phyloP scores from a whole-genome alignment of 2,329 filamentous ascomycete species.

The Fusarium vanettenii region DNA sequence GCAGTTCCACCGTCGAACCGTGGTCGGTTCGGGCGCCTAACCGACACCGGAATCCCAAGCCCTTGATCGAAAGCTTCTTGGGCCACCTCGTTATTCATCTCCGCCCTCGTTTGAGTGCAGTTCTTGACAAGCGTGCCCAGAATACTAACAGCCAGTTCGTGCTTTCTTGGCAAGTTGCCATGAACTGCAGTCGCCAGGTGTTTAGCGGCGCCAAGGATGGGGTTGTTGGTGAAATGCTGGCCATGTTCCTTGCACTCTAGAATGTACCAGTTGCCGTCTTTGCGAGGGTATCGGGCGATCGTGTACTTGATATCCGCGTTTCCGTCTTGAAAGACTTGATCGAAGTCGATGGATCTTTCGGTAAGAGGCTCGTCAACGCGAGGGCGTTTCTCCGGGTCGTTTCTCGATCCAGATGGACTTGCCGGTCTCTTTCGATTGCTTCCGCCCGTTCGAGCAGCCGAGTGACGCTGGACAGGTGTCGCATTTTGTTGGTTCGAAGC shows the following conservation, averaged over 20 bases:
- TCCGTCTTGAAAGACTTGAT: conserved; percentile 16
- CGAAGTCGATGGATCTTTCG: conserved; percentile 1
- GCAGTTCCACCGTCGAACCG: background rate
- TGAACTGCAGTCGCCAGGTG: conserved; percentile 1
- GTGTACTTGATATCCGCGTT: background rate
- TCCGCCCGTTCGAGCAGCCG: background rate
- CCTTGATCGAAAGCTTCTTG: background rate
- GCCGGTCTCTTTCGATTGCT: background rate
- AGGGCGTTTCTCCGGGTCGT: background rate
- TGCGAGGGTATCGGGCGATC: background rate
- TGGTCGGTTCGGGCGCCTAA: background rate
- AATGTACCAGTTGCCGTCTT: conserved; percentile 7
- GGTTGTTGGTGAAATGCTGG: background rate
- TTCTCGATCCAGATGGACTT: background rate
- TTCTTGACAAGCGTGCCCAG: conserved; percentile 12
- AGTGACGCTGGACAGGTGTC: background rate
- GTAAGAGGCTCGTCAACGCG: background rate
- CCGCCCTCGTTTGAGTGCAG: background rate
- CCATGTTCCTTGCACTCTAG: conserved; percentile 4
- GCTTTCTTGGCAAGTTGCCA: rapidly evolving
- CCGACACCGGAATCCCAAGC: background rate
- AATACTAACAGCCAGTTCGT: background rate
- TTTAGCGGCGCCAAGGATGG: background rate
- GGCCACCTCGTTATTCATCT: background rate
- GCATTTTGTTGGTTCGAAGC: background rate